phyloP scores from a whole-genome alignment of 2,329 filamentous ascomycete genomes.

The Epichloe bromicola region DNA sequence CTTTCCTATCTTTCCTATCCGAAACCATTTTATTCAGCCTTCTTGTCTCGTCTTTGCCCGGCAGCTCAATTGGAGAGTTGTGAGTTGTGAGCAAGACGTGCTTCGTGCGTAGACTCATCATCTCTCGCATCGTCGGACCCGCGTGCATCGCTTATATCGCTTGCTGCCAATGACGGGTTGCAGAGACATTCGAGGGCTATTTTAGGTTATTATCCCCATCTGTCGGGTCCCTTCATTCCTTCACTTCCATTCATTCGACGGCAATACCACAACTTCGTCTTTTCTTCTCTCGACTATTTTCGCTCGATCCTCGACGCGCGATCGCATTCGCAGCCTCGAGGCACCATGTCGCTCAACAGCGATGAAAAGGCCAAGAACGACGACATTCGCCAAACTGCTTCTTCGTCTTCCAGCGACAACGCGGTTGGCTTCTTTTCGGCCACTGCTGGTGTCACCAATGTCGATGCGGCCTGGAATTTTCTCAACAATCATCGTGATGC shows the following conservation, averaged over 20 bases:
- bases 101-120: neutral
- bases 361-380: conserved; percentile 13
- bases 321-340: neutral
- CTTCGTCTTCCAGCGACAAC: conserved; percentile 11
- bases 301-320: neutral
- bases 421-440: neutral
- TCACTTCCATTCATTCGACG: neutral
- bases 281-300: neutral
- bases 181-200: neutral
- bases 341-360: conserved; percentile 13
- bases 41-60: neutral
- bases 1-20: too few relatives aligned
- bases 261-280: neutral
- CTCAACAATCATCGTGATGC: conserved; percentile 29
- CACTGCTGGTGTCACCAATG: conserved; percentile 10
- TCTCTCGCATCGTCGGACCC: neutral
- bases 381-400: conserved; percentile 8
- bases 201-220: neutral
- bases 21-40: too few relatives aligned
- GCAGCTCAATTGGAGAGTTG: neutral
- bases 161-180: neutral
- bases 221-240: neutral
- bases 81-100: neutral
- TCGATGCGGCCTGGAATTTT: conserved; percentile 34
- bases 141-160: neutral